Percentiles rank a stretch among this genome's conserved stretches.
Conservation (phyloP, 768 basidiomycete species). For the Guyanaporus albipodus region DNA sequence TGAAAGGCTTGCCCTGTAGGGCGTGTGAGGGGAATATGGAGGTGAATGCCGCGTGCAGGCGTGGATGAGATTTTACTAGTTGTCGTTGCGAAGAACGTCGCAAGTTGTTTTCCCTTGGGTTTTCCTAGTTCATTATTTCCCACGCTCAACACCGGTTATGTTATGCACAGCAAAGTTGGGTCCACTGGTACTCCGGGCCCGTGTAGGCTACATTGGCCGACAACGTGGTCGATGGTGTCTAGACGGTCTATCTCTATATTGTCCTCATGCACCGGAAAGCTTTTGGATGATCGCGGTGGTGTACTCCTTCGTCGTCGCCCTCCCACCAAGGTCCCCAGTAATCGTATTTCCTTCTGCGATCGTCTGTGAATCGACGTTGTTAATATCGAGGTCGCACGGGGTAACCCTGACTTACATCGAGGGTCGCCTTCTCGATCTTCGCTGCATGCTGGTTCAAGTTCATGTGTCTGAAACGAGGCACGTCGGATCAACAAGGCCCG, state of each 20-base stretch:
- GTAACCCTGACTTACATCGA: slow-evolving; percentile 57
- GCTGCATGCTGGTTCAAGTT: slow-evolving; percentile 75
- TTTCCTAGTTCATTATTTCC: slow-evolving; percentile 24
- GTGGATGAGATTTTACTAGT: slow-evolving; percentile 45
- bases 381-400: neutral
- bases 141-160: slow-evolving; percentile 20
- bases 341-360: slow-evolving; percentile 95
- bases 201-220: too few relatives aligned
- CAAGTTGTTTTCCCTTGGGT: slow-evolving; percentile 1
- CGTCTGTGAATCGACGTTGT: slow-evolving; percentile 50
- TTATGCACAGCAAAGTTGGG: slow-evolving; percentile 3
- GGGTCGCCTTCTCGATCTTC: slow-evolving; percentile 89
- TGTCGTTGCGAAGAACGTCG: slow-evolving; percentile 36
- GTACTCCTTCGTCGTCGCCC: slow-evolving; percentile 84
- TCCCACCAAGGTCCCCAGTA: slow-evolving; percentile 95
- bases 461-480: slow-evolving; percentile 72
- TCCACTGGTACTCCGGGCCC: slow-evolving; percentile 6
- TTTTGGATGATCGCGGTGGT: slow-evolving; percentile 82
- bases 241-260: slow-evolving; percentile 16
- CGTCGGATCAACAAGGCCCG: slow-evolving; percentile 21
- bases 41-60: slow-evolving; percentile 54
- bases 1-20: slow-evolving; percentile 85
- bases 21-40: slow-evolving; percentile 68
- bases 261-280: slow-evolving; percentile 37
- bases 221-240: too few relatives aligned